Conservation (phyloP, 164 flowering plant species). For the Umbilicus rupestris region DNA sequence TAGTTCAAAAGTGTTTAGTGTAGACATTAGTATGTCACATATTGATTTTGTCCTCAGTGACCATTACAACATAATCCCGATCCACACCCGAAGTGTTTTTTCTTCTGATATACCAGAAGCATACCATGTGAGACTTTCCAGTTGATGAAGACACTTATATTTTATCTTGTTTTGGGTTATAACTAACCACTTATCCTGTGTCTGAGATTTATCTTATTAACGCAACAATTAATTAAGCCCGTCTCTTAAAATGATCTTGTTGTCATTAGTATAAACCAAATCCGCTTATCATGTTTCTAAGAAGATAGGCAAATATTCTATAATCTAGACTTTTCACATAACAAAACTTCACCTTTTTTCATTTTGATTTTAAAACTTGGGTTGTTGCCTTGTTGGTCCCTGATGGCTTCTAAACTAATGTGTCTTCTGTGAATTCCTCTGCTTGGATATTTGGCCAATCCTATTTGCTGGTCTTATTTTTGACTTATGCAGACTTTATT, state of each 20-base stretch:
- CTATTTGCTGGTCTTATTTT: background rate
- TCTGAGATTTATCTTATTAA: background rate
- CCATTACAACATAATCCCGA: background rate
- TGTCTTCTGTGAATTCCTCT: background rate
- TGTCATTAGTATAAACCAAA: background rate
- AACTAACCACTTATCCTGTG: background rate
- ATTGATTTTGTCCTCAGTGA: background rate
- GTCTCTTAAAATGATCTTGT: background rate
- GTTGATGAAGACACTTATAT: background rate
- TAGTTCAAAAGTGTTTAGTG: background rate
- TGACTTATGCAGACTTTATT: slow-evolving; percentile 3
- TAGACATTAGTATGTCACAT: background rate
- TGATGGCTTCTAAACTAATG: background rate
- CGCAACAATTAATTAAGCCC: background rate
- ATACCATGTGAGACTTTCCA: slow-evolving; percentile 1
- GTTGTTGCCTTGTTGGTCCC: background rate
- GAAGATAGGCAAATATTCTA: background rate
- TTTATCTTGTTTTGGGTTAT: background rate
- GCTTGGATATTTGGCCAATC: background rate
- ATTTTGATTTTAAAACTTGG: background rate
- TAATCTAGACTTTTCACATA: background rate
- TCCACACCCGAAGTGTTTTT: background rate
- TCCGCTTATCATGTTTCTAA: background rate
- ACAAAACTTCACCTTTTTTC: background rate
- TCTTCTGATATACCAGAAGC: background rate